Percentiles rank a stretch among this genome's conserved stretches.
Conservation (phyloP, 2,329 filamentous ascomycete species). For the Verticillium alfalfae region DNA sequence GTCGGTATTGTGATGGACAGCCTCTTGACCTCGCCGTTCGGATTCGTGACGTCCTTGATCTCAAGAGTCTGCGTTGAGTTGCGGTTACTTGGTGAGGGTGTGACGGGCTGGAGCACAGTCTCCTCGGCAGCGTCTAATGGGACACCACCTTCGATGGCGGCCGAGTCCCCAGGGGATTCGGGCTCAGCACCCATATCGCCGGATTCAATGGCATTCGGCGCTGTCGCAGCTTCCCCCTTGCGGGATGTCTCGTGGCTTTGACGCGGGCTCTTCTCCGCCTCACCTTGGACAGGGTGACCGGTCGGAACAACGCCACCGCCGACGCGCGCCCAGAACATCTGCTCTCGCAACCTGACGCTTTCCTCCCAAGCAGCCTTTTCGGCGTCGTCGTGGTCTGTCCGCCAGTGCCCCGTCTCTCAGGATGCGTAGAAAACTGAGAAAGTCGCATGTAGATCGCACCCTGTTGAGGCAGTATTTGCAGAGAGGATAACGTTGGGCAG, state of each 20-base stretch:
- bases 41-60: neutral
- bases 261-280: conserved; percentile 9
- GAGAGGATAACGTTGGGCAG: conserved; percentile 81
- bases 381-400: conserved; percentile 74
- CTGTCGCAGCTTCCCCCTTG: neutral
- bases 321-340: conserved; percentile 95
- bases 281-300: conserved; percentile 18
- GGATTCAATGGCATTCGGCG: neutral
- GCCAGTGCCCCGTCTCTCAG: conserved; percentile 87
- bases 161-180: neutral
- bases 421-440: conserved; percentile 85
- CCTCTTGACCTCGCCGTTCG: neutral
- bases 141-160: neutral
- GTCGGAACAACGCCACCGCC: conserved; percentile 84
- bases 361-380: conserved; percentile 93
- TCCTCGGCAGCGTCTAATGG: neutral
- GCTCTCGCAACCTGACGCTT: conserved; percentile 79
- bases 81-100: neutral
- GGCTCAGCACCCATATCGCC: neutral
- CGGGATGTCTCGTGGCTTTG: conserved; percentile 7
- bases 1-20: conserved; percentile 3
- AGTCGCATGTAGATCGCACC: conserved; percentile 84
- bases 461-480: conserved; percentile 83
- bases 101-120: neutral
- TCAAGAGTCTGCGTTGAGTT: neutral